phyloP scores from a whole-genome alignment of 495 filamentous ascomycete species.

The Bryoglossum gracile region DNA sequence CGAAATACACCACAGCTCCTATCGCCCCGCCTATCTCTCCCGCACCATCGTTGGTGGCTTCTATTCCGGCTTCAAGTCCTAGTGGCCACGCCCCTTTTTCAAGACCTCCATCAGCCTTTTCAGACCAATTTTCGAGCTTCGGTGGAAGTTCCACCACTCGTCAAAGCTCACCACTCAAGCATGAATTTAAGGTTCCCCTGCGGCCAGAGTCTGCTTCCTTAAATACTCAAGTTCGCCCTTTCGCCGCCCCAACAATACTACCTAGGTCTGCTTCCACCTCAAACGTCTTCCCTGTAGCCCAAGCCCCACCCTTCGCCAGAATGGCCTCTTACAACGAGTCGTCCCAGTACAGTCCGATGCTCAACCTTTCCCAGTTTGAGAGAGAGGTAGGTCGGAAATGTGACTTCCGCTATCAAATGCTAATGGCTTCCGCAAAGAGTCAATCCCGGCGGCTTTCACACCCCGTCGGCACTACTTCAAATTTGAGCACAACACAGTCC shows the following conservation, averaged over 20 bases:
- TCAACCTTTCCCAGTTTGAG: conserved; percentile 10
- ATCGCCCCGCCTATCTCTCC: background rate
- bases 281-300: too few species aligned
- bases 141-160: background rate
- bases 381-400: conserved; percentile 10
- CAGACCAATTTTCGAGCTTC: background rate
- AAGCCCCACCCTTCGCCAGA: too few species aligned
- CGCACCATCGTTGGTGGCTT: too few species aligned
- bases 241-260: background rate
- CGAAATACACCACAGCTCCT: too few species aligned
- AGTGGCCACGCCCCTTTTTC: too few species aligned
- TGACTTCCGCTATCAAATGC: background rate
- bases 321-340: background rate
- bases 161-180: background rate
- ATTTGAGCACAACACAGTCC: background rate
- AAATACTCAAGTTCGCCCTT: background rate
- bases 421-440: too few species aligned
- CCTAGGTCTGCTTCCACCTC: too few species aligned
- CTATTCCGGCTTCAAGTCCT: too few species aligned
- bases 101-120: background rate
- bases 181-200: conserved; percentile 17
- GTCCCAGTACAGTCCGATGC: background rate
- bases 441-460: conserved; percentile 7
- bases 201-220: conserved; percentile 1
- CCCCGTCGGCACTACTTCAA: background rate